Percentiles rank a stretch among this genome's conserved stretches.
Conservation (phyloP, 306 rosid species). For the Citrullus colocynthis region DNA sequence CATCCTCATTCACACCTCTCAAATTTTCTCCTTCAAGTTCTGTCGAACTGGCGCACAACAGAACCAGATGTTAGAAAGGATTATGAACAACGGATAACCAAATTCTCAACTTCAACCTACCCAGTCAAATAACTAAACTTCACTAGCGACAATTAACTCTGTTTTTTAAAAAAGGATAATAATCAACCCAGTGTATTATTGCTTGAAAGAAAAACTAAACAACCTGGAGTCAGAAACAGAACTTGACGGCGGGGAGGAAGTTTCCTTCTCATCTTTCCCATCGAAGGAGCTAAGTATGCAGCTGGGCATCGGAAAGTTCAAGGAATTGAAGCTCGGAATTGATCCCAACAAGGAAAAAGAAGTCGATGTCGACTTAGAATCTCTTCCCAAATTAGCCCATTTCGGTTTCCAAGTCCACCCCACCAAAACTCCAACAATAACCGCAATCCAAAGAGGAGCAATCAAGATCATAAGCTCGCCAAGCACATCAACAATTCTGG, state of each 20-base stretch:
- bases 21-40: slow-evolving; percentile 24
- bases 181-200: not conserved
- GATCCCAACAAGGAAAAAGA: slow-evolving; percentile 11
- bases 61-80: not conserved
- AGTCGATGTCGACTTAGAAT: not conserved
- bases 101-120: not conserved
- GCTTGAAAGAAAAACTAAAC: slow-evolving; percentile 5
- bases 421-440: slow-evolving; percentile 54
- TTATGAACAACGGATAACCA: not conserved
- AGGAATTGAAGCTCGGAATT: slow-evolving; percentile 25
- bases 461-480: slow-evolving; percentile 35
- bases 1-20: slow-evolving; percentile 22
- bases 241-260: slow-evolving; percentile 12
- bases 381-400: slow-evolving; percentile 55
- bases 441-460: slow-evolving; percentile 71
- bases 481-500: slow-evolving; percentile 27
- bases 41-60: slow-evolving; percentile 20
- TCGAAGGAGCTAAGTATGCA: slow-evolving; percentile 20
- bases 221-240: slow-evolving; percentile 27
- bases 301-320: slow-evolving; percentile 28
- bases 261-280: slow-evolving; percentile 10
- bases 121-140: not conserved
- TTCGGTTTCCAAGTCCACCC: slow-evolving; percentile 93
- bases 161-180: not conserved
- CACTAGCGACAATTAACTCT: not conserved